Percentiles rank a stretch among this genome's conserved stretches.
Conservation (phyloP, 441 rosid species). For the Croton setiger region DNA sequence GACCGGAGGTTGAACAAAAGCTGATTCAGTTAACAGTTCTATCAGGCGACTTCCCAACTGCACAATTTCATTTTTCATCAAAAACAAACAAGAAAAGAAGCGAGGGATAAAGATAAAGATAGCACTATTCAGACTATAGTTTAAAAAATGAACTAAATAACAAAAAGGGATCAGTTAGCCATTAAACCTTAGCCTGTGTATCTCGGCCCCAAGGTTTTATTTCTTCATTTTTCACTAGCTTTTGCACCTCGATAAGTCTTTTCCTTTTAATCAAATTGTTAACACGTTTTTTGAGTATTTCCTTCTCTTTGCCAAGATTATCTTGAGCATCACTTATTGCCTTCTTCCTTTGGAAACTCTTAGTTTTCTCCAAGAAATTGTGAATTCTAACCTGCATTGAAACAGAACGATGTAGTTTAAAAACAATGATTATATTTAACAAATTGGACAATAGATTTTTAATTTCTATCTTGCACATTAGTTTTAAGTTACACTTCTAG, state of each 20-base stretch:
- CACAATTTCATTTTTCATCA: conserved; percentile 21
- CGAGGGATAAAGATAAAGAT: not conserved
- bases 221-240: conserved; percentile 64
- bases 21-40: conserved; percentile 70
- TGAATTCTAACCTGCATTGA: conserved; percentile 67
- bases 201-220: conserved; percentile 76
- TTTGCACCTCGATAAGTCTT: conserved; percentile 55
- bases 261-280: conserved; percentile 68
- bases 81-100: conserved; percentile 1
- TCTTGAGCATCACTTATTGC: conserved; percentile 38
- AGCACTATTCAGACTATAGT: not conserved
- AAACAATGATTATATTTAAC: not conserved
- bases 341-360: conserved; percentile 41
- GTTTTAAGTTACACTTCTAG: no score
- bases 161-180: conserved; percentile 4
- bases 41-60: conserved; percentile 90
- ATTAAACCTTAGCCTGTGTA: conserved; percentile 78
- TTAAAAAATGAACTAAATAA: not conserved
- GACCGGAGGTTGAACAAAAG: conserved; percentile 78
- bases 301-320: conserved; percentile 48
- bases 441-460: not conserved
- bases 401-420: conserved; percentile 7
- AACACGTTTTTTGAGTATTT: conserved; percentile 61
- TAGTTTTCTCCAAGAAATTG: conserved; percentile 63
- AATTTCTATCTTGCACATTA: no score